These are phyloP conservation scores for Starmerella sirachaensis DNA, from an alignment of 805 yeast species.

Conservation along the genomic window DNA sequence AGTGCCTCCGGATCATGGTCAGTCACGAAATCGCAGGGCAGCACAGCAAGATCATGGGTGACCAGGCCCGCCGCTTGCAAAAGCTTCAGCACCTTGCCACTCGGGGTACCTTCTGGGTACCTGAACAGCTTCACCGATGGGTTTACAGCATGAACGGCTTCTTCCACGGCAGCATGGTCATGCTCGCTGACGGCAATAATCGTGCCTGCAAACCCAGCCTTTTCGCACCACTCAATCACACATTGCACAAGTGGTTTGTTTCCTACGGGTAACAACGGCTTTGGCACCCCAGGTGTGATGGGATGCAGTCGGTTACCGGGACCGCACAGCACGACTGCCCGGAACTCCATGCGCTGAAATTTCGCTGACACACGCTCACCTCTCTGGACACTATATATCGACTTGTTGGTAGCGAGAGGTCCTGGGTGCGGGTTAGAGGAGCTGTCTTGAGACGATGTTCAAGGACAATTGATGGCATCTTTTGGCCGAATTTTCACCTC, in stretches of 20 bases:
- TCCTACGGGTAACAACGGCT: slow-evolving; percentile 82
- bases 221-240: slow-evolving; percentile 86
- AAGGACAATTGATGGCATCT: too few species aligned
- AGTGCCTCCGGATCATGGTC: slow-evolving; percentile 83
- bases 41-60: slow-evolving; percentile 50
- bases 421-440: too few species aligned
- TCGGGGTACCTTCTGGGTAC: slow-evolving; percentile 11
- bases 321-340: slow-evolving; percentile 84
- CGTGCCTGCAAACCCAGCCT: slow-evolving; percentile 55
- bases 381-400: too few species aligned
- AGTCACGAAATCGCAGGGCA: slow-evolving; percentile 91
- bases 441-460: too few species aligned
- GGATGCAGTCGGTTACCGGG: slow-evolving; percentile 65
- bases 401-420: too few species aligned
- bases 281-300: slow-evolving; percentile 56
- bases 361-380: too few species aligned
- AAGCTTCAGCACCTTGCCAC: slow-evolving; percentile 18
- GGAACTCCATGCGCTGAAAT: slow-evolving; percentile 59
- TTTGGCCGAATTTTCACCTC: too few species aligned
- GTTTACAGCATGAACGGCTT: slow-evolving; percentile 8
- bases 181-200: slow-evolving; percentile 48
- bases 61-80: slow-evolving; percentile 9
- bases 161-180: slow-evolving; percentile 31
- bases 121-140: slow-evolving; percentile 7
- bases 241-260: slow-evolving; percentile 80